Conservation (phyloP, 2,329 filamentous ascomycete species). For the Alternaria ethzedia region DNA sequence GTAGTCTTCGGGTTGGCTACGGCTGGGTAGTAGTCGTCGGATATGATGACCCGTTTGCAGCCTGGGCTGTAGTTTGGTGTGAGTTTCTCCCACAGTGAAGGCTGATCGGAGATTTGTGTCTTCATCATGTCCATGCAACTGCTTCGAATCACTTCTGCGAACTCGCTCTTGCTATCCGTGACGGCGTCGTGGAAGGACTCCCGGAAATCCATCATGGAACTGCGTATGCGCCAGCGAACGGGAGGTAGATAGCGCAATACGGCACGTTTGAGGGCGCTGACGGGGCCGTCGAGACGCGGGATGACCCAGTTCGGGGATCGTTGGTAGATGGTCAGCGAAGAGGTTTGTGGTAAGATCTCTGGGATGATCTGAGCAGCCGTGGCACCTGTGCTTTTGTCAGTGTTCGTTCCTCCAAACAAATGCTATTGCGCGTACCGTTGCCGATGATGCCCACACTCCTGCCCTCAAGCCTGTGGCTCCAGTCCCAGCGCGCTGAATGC, state of each 20-base stretch:
- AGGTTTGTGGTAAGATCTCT: constrained; percentile 59
- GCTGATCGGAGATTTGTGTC: constrained; percentile 55
- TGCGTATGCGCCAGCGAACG: constrained; percentile 58
- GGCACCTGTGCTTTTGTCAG: constrained; percentile 49
- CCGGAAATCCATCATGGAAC: constrained; percentile 61
- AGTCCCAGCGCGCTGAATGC: constrained; percentile 67
- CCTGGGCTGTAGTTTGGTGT: constrained; percentile 62
- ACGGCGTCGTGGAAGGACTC: constrained; percentile 57
- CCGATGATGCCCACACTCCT: constrained; percentile 67
- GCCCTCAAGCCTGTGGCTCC: constrained; percentile 60
- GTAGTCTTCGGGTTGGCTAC: constrained; percentile 56
- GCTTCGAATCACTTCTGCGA: constrained; percentile 51
- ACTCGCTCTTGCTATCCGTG: constrained; percentile 49
- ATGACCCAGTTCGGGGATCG: constrained; percentile 66
- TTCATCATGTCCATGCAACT: constrained; percentile 51
- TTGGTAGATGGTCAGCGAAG: constrained; percentile 62
- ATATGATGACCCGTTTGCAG: constrained; percentile 62
- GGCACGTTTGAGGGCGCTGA: constrained; percentile 52
- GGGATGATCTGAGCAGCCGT: constrained; percentile 66
- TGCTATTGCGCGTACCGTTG: constrained; percentile 53
- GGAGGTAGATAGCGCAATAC: constrained; percentile 60
- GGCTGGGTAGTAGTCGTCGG: constrained; percentile 63
- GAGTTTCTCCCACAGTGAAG: constrained; percentile 60
- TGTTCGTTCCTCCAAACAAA: background rate
- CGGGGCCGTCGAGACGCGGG: constrained; percentile 58